These are phyloP conservation scores for Akanthomyces uredinophilus DNA, from an alignment of 2,329 filamentous ascomycete genomes.

Conservation along the genomic window DNA sequence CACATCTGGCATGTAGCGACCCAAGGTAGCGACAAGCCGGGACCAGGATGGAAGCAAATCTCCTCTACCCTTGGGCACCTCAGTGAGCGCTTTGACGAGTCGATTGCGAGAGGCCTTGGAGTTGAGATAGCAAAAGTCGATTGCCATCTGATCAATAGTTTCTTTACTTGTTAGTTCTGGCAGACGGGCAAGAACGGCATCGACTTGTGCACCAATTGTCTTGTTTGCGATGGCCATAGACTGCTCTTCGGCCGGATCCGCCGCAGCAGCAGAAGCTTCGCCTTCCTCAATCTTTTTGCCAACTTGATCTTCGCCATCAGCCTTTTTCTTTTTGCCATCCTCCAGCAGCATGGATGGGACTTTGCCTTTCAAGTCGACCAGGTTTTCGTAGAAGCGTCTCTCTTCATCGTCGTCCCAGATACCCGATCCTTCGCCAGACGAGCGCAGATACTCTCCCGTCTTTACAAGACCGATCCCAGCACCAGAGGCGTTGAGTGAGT, in stretches of 20 bases:
- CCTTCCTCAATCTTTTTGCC: conserved; percentile 64
- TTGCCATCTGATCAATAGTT: conserved; percentile 81
- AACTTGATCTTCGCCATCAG: conserved; percentile 72
- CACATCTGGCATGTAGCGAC: conserved; percentile 92
- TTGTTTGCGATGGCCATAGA: conserved; percentile 97
- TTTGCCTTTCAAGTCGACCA: conserved; percentile 91
- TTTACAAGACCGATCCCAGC: conserved; percentile 90
- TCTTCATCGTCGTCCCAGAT: conserved; percentile 99
- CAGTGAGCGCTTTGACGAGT: conserved; percentile 85
- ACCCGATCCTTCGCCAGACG: conserved; percentile 82
- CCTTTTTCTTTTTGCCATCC: conserved; percentile 90
- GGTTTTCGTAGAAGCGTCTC: conserved; percentile 93
- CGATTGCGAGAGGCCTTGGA: conserved; percentile 96
- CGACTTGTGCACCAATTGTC: conserved; percentile 93
- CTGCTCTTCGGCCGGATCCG: conserved; percentile 64
- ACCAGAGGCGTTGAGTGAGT: conserved; percentile 58
- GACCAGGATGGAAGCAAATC: conserved; percentile 89
- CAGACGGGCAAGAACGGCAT: conserved; percentile 80
- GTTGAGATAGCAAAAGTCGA: conserved; percentile 97
- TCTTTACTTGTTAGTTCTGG: conserved; percentile 91
- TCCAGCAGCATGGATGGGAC: conserved; percentile 91
- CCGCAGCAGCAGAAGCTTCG: conserved; percentile 43
- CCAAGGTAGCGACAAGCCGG: conserved; percentile 87
- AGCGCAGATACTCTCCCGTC: conserved; percentile 85
- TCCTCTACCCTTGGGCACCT: conserved; percentile 88